Conservation (phyloP, 2,329 filamentous ascomycete genomes). For the Penicillium fuscoglaucum region DNA sequence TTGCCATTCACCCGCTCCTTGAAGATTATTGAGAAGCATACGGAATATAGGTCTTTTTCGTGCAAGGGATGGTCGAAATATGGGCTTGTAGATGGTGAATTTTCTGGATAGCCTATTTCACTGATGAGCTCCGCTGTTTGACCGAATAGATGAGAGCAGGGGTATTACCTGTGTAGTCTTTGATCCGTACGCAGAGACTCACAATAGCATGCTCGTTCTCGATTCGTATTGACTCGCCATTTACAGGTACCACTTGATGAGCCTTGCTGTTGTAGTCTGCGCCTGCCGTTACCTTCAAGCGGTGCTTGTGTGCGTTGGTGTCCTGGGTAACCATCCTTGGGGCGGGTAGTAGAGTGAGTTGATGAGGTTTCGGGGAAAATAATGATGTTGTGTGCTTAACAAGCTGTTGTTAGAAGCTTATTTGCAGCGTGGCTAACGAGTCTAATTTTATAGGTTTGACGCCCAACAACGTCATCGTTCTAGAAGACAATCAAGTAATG, state of each 20-base stretch:
- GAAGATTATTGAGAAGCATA: constrained; percentile 76
- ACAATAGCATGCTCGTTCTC: constrained; percentile 64
- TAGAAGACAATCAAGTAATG: neutral
- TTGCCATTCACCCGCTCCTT: constrained; percentile 64
- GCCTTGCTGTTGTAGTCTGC: constrained; percentile 69
- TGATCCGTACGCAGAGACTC: constrained; percentile 73
- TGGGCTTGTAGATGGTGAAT: constrained; percentile 66
- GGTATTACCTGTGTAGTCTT: constrained; percentile 53
- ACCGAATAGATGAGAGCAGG: neutral
- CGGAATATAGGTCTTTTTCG: constrained; percentile 76
- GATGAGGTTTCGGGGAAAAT: neutral
- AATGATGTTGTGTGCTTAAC: too few species aligned
- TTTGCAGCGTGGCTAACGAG: neutral
- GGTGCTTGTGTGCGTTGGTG: constrained; percentile 52
- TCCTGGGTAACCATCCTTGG: neutral
- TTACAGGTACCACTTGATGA: constrained; percentile 76
- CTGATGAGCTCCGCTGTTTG: neutral
- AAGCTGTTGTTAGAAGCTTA: too few species aligned
- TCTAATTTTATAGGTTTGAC: constrained; percentile 9
- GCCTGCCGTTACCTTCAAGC: constrained; percentile 79
- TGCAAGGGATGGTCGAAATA: constrained; percentile 77
- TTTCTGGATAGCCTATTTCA: constrained; percentile 64
- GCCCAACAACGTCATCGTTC: constrained; percentile 17
- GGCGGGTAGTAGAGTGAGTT: neutral
- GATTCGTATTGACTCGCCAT: constrained; percentile 64